Base-by-base conservation (phyloP, 768 basidiomycete species). In the Russula foetens region DNA sequence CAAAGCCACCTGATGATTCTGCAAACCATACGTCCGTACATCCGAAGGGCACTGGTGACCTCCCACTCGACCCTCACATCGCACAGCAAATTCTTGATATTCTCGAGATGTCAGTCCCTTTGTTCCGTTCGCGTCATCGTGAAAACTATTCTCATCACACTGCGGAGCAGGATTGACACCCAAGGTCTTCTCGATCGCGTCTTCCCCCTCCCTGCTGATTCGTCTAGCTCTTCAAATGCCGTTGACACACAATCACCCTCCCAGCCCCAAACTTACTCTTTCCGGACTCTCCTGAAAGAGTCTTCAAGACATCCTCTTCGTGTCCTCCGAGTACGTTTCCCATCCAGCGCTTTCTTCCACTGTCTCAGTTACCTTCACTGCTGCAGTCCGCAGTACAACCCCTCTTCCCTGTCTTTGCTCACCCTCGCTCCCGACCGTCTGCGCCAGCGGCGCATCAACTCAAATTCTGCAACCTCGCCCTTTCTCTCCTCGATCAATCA, bases 111-210 rank as follows among this genome's bases (percentile, higher is more conserved):
- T 85, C 62, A 60, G 78, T 74, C 17, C 31, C 0, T 43, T n/a
- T 49, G 19, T 21, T 19, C 35, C 46, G 24, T 53, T 55, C 31
- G 38, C 45, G 52, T 48, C 17, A 64, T 38, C 50, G 55, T 48
- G 41, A 26, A 41, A 26, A 46, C 21, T 38, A 23, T 58, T 56
- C 47, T 58, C 56, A 66, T 46, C 39, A 7, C 39, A 7, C 62
- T 49, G 46, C 23, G n/a, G 49, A 31, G n/a, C 69, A 88, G 87
- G 66, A 74, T 83, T 62, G 90, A 92, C 71, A 78, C 78, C 0
- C 88, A 89, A 65, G 87, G 84, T 49, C 76, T 92, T 5, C 82
- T 92, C 11, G 89, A 92, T 76, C 85, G 90, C 66, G 85, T 88
- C 63, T 86, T 88, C 69, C 82, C 84, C 39, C 74, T 84, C 24